phyloP scores from a whole-genome alignment of 1,139 yeast species.

The Lodderomyces orthopsilosis region DNA sequence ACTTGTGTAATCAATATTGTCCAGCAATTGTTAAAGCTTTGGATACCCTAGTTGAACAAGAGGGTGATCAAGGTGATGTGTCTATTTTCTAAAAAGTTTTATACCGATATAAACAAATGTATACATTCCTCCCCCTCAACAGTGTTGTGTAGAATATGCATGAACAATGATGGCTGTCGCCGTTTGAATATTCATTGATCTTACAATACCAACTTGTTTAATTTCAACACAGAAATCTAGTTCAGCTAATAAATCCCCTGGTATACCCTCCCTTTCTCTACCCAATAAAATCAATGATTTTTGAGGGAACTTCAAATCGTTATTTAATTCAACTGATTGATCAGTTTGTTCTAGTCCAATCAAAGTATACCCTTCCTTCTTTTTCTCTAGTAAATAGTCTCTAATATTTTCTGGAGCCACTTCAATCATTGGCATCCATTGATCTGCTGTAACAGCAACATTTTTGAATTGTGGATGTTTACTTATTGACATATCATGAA shows the following conservation, averaged over 20 bases:
- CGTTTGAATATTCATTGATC: conserved; percentile 96
- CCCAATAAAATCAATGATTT: conserved; percentile 80
- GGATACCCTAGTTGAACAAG: conserved; percentile 39
- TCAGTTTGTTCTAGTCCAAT: conserved; percentile 94
- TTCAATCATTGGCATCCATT: conserved; percentile 94
- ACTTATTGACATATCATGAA: conserved; percentile 65
- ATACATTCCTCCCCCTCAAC: conserved; percentile 19
- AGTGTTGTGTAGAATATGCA: conserved; percentile 81
- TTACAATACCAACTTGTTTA: conserved; percentile 84
- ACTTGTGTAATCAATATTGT: conserved; percentile 36
- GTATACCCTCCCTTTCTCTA: conserved; percentile 87
- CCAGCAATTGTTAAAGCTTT: conserved; percentile 36
- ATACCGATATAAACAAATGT: not conserved
- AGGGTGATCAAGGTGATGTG: conserved; percentile 24
- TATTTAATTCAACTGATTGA: conserved; percentile 67
- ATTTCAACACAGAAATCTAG: conserved; percentile 87
- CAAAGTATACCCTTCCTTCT: conserved; percentile 76
- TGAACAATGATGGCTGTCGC: conserved; percentile 94
- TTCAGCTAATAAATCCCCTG: conserved; percentile 79
- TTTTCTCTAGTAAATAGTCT: conserved; percentile 58
- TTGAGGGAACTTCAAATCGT: conserved; percentile 66
- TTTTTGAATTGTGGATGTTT: conserved; percentile 69
- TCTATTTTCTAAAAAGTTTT: conserved; percentile 12
- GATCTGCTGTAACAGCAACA: conserved; percentile 92
- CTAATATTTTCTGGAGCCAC: conserved; percentile 58